These are phyloP conservation scores for Haplosporangium sp. DNA, from an alignment of 371 early-diverging fungal genomes.

Conservation along the genomic window DNA sequence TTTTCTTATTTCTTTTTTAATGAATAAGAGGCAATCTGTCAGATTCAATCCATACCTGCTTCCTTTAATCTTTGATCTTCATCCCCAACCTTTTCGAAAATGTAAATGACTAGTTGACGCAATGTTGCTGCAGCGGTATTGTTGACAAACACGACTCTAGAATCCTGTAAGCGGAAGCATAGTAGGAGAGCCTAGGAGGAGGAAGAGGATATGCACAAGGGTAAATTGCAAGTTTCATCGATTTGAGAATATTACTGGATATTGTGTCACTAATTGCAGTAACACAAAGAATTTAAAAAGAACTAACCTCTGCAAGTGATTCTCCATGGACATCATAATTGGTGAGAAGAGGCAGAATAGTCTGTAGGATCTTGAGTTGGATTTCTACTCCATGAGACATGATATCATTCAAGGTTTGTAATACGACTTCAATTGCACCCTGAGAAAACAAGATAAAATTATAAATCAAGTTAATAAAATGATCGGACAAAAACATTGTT, in stretches of 20 bases:
- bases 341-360: conserved; percentile 88
- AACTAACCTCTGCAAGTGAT: conserved; percentile 81
- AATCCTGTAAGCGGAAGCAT: conserved; percentile 91
- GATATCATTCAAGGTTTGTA: conserved; percentile 81
- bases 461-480: too few relatives aligned
- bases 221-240: neutral
- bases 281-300: neutral
- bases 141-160: conserved; percentile 87
- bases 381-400: conserved; percentile 83
- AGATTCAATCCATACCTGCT: conserved; percentile 52
- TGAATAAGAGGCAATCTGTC: neutral
- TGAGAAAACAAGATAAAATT: conserved; percentile 22
- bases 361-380: conserved; percentile 95
- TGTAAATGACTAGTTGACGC: conserved; percentile 90
- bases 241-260: neutral
- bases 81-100: conserved; percentile 91
- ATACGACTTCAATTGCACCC: conserved; percentile 75
- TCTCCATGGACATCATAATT: conserved; percentile 86
- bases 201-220: neutral
- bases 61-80: conserved; percentile 67
- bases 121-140: conserved; percentile 97
- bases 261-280: neutral
- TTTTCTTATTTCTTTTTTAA: too few relatives aligned
- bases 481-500: too few relatives aligned
- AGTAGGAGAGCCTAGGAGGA: conserved; percentile 77